These are phyloP conservation scores for Hymenoscyphus salicellus DNA, from an alignment of 2,329 filamentous ascomycete genomes.

Conservation along the genomic window DNA sequence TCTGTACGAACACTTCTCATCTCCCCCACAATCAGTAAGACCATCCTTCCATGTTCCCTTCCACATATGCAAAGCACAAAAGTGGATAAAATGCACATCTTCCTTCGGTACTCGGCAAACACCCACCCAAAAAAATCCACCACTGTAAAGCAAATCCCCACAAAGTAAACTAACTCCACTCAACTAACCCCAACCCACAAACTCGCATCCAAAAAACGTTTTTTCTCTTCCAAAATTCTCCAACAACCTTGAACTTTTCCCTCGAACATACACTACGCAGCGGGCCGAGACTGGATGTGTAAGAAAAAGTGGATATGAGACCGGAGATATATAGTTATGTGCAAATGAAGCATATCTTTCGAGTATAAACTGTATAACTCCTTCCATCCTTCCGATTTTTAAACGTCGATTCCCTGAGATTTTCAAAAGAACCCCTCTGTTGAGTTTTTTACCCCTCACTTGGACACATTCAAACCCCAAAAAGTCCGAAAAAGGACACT, in stretches of 20 bases:
- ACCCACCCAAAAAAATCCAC: neutral
- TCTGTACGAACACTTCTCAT: neutral
- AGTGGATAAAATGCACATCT: neutral
- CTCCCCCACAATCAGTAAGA: neutral
- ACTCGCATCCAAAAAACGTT: constrained; percentile 1
- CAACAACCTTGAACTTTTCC: neutral
- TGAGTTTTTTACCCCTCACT: too few species aligned
- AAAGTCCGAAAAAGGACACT: too few species aligned
- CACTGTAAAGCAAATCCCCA: too few species aligned
- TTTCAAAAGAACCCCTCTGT: neutral
- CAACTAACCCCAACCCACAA: constrained; percentile 2
- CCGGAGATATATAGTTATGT: neutral
- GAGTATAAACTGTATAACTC: neutral
- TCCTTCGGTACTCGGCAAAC: neutral
- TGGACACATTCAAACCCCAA: too few species aligned
- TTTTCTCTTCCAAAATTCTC: neutral
- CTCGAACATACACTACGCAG: neutral
- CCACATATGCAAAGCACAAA: constrained; percentile 1
- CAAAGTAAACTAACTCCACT: neutral
- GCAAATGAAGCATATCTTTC: neutral
- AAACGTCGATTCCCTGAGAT: neutral
- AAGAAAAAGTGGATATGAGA: neutral
- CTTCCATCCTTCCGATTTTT: neutral
- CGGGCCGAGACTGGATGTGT: neutral
- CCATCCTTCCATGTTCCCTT: neutral